Percentiles rank a stretch among this genome's conserved stretches.
These are phyloP conservation scores for Cyphellophora attinorum DNA, from an alignment of 2,329 filamentous ascomycete species.

Conservation along the genomic window DNA sequence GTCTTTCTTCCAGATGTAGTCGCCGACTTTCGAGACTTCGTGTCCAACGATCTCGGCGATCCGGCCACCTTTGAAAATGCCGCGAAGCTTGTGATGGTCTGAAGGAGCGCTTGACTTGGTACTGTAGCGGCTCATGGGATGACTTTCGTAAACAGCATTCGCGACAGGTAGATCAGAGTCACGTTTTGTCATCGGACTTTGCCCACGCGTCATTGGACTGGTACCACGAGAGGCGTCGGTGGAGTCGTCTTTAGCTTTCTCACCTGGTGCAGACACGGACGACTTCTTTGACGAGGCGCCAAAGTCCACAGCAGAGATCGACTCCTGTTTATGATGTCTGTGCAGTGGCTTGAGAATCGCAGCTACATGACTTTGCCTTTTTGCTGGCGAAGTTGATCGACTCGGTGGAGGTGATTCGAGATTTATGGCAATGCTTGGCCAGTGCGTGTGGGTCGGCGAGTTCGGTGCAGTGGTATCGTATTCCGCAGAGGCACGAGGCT, in stretches of 20 bases:
- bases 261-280: not conserved
- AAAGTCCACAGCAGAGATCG: constrained; percentile 14
- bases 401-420: constrained; percentile 51
- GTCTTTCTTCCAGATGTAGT: constrained; percentile 52
- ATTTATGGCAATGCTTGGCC: constrained; percentile 53
- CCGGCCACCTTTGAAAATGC: constrained; percentile 68
- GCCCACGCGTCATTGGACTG: constrained; percentile 12
- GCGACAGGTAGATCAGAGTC: constrained; percentile 3
- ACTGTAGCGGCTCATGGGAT: not conserved
- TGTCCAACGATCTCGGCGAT: constrained; percentile 64
- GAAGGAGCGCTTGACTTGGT: not conserved
- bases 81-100: constrained; percentile 48
- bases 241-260: not conserved
- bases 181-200: constrained; percentile 13
- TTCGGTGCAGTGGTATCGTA: constrained; percentile 35
- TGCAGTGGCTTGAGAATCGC: constrained; percentile 29
- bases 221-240: constrained; percentile 9
- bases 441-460: constrained; percentile 24
- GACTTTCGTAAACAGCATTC: not conserved
- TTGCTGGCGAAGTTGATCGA: constrained; percentile 53
- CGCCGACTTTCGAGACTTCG: constrained; percentile 53
- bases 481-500: constrained; percentile 28
- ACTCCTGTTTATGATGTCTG: constrained; percentile 13
- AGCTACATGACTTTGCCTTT: constrained; percentile 45
- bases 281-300: constrained; percentile 2